Percentiles rank a stretch among this genome's conserved stretches.
Conservation (phyloP, 768 basidiomycete species). For the Termitomyces sp. region DNA sequence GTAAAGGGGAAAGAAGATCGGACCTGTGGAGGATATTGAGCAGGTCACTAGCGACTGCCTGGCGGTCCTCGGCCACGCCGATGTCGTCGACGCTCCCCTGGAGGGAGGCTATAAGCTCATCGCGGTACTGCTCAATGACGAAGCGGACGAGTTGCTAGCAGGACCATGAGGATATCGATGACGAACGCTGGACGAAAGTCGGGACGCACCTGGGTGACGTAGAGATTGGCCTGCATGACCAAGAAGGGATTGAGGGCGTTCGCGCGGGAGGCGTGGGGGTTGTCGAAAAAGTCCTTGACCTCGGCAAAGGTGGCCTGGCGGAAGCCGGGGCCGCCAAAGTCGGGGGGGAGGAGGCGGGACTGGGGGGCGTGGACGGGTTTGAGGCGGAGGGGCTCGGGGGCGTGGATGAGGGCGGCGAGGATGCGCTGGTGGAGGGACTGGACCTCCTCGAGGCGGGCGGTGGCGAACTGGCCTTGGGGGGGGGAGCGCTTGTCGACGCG, state of each 20-base stretch:
- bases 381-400: slow-evolving; percentile 69
- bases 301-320: slow-evolving; percentile 81
- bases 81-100: slow-evolving; percentile 61
- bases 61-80: slow-evolving; percentile 65
- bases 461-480: slow-evolving; percentile 80
- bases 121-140: slow-evolving; percentile 88
- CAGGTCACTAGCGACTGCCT: slow-evolving; percentile 82
- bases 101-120: slow-evolving; percentile 70
- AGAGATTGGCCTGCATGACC: slow-evolving; percentile 90
- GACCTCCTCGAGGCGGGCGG: slow-evolving; percentile 79
- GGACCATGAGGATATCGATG: no score
- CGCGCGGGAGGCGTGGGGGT: slow-evolving; percentile 80
- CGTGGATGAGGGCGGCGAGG: slow-evolving; percentile 64
- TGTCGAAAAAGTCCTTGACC: slow-evolving; percentile 88
- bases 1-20: slow-evolving; percentile 10
- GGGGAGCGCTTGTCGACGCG: slow-evolving; percentile 84
- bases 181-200: no score
- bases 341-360: slow-evolving; percentile 43
- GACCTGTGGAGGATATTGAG: slow-evolving; percentile 81
- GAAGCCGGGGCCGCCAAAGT: slow-evolving; percentile 68
- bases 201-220: slow-evolving; percentile 73
- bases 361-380: slow-evolving; percentile 46
- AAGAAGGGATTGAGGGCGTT: slow-evolving; percentile 87
- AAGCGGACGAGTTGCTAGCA: slow-evolving; percentile 94
- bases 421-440: slow-evolving; percentile 75